A percentile compares a stretch with the other conserved stretches of the same genome.
Evolutionary conservation across 495 filamentous ascomycete genomes (phyloP).

Genomic region (Margaritispora aquatica): DNA sequence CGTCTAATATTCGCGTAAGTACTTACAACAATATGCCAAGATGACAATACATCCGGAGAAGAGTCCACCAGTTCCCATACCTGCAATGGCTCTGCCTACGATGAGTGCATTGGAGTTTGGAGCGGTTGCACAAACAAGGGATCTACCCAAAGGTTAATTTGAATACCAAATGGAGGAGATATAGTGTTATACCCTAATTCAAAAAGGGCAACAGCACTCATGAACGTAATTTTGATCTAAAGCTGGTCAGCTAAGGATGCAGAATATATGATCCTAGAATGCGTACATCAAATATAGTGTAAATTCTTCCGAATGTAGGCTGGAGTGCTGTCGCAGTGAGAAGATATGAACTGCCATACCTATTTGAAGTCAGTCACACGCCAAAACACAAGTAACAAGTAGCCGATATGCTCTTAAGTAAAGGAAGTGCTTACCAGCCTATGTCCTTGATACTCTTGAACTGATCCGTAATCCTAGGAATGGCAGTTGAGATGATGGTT

Average conservation of each 20-base stretch:
- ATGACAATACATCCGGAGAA: constrained; percentile 37
- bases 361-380: not conserved
- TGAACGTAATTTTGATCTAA: constrained; percentile 35
- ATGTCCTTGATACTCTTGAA: constrained; percentile 34
- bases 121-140: constrained; percentile 55
- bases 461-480: constrained; percentile 41
- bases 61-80: constrained; percentile 48
- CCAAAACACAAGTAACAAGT: not conserved
- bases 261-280: not conserved
- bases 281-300: constrained; percentile 34
- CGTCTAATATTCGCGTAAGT: not conserved
- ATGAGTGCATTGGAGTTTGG: constrained; percentile 54
- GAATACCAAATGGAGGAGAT: no score
- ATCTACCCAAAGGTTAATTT: no score
- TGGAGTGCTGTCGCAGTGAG: constrained; percentile 44
- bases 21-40: constrained; percentile 27
- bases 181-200: constrained; percentile 53
- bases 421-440: constrained; percentile 25
- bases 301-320: constrained; percentile 47
- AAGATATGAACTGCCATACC: constrained; percentile 45
- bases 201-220: constrained; percentile 45
- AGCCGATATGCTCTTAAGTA: not conserved
- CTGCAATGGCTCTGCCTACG: constrained; percentile 56
- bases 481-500: constrained; percentile 56
- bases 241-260: not conserved